Conservation (phyloP, 2,329 filamentous ascomycete species). For the Stagonosporopsis chrysanthemi region DNA sequence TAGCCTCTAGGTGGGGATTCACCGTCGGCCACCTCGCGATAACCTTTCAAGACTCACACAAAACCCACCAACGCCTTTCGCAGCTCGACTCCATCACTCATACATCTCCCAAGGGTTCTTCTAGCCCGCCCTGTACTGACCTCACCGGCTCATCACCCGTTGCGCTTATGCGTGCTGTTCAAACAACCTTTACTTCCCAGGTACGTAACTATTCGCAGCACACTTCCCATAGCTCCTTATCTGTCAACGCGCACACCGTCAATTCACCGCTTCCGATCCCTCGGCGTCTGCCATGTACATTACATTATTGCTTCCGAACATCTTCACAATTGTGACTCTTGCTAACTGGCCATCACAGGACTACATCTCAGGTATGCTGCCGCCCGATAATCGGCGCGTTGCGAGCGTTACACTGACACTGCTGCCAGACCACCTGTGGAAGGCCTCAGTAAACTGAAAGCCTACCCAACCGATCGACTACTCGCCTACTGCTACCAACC, state of each 20-base stretch:
- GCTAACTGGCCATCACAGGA: conserved; percentile 58
- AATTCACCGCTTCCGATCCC: conserved; percentile 30
- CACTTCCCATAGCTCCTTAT: conserved; percentile 35
- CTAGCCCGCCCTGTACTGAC: conserved; percentile 38
- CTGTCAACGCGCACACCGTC: conserved; percentile 41
- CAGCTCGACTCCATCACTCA: conserved; percentile 14
- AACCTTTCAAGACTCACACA: conserved; percentile 28
- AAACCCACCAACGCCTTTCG: conserved; percentile 19
- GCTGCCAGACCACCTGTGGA: conserved; percentile 69
- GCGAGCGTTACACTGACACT: conserved; percentile 35
- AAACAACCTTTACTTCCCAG: conserved; percentile 62
- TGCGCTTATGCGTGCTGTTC: conserved; percentile 59
- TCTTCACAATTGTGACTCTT: conserved; percentile 26
- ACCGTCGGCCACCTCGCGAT: conserved; percentile 20
- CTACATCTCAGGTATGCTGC: conserved; percentile 67
- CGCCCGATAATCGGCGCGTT: conserved; percentile 23
- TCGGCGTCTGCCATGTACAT: conserved; percentile 15
- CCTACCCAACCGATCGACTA: conserved; percentile 28
- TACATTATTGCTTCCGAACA: conserved; percentile 11
- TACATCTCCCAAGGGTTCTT: conserved; percentile 31
- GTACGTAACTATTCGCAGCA: conserved; percentile 47
- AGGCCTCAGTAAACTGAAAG: conserved; percentile 68
- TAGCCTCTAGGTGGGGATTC: conserved; percentile 10
- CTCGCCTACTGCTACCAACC: conserved; percentile 21
- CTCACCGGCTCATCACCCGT: conserved; percentile 33